Conservation (phyloP, 1,139 yeast species). For the Meyerozyma carpophila region DNA sequence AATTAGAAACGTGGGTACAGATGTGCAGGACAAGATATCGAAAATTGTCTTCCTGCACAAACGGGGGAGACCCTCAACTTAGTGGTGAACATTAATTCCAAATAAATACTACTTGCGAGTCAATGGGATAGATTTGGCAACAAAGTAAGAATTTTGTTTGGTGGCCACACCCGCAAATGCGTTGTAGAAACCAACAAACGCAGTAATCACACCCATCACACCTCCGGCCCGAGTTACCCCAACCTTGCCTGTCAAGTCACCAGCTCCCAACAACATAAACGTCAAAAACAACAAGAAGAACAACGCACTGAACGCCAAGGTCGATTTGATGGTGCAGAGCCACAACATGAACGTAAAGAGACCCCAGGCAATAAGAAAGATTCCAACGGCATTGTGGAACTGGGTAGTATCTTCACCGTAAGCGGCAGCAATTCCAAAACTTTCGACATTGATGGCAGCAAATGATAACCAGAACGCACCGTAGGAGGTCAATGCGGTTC, state of each 20-base stretch:
- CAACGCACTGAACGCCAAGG: slow-evolving; percentile 53
- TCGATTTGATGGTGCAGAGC: slow-evolving; percentile 57
- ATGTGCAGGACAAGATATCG: neutral
- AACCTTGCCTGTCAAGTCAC: slow-evolving; percentile 44
- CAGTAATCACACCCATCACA: slow-evolving; percentile 56
- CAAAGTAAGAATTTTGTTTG: slow-evolving; percentile 31
- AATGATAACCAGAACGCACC: slow-evolving; percentile 75
- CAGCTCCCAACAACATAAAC: slow-evolving; percentile 52
- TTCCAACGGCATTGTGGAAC: slow-evolving; percentile 50
- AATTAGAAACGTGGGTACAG: neutral
- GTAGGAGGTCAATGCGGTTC: slow-evolving; percentile 60
- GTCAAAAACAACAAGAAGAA: slow-evolving; percentile 51
- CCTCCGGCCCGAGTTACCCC: slow-evolving; percentile 64
- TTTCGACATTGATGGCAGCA: slow-evolving; percentile 51
- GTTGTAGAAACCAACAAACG: slow-evolving; percentile 58
- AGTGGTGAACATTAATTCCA: neutral
- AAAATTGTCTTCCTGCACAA: neutral
- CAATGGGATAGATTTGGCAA: slow-evolving; percentile 28
- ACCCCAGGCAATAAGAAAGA: slow-evolving; percentile 63
- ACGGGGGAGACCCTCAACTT: no score
- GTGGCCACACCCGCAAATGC: slow-evolving; percentile 39
- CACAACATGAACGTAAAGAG: slow-evolving; percentile 56
- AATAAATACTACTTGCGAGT: slow-evolving; percentile 12
- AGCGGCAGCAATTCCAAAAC: slow-evolving; percentile 50
- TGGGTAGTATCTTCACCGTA: slow-evolving; percentile 41